These are phyloP conservation scores for Hirschioporus abietinus DNA, from an alignment of 768 basidiomycete species.

Conservation along the genomic window DNA sequence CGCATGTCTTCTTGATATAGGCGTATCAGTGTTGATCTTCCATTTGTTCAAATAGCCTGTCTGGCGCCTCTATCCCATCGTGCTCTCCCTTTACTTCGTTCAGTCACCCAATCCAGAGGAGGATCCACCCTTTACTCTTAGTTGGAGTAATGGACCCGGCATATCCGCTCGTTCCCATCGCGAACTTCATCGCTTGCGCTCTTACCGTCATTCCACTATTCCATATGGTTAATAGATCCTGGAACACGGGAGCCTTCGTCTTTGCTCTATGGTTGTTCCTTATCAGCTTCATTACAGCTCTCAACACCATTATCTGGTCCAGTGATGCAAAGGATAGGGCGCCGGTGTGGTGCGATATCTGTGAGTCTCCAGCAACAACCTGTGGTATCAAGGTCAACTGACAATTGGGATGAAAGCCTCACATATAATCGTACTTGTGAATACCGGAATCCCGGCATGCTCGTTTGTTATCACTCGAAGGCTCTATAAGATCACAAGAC, in stretches of 20 bases:
- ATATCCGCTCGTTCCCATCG: conserved; percentile 30
- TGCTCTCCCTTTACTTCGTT: no score
- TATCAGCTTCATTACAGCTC: conserved; percentile 21
- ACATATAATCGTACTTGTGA: conserved; percentile 28
- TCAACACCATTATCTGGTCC: conserved; percentile 35
- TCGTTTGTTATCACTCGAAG: conserved; percentile 44
- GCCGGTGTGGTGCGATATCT: conserved; percentile 53
- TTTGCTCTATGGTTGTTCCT: conserved; percentile 28
- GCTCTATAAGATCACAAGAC: conserved; percentile 43
- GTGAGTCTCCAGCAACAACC: conserved; percentile 26
- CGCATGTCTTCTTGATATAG: no score
- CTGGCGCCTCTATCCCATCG: no score
- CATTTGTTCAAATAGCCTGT: no score
- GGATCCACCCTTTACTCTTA: no score
- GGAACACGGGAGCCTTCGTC: conserved; percentile 28
- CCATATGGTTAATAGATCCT: conserved; percentile 32
- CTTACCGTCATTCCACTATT: conserved; percentile 43
- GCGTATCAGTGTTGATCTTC: no score
- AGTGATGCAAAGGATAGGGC: conserved; percentile 23
- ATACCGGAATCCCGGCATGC: conserved; percentile 32
- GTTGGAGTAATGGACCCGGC: conserved; percentile 14
- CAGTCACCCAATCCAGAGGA: no score
- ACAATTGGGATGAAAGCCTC: conserved; percentile 25
- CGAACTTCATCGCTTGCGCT: conserved; percentile 35
- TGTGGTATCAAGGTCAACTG: background rate